Evolutionary conservation across 352 stramenopile species (phyloP), one percentile per base, ranked within the genome.

Genomic region (Aphanomyces invadans): DNA sequence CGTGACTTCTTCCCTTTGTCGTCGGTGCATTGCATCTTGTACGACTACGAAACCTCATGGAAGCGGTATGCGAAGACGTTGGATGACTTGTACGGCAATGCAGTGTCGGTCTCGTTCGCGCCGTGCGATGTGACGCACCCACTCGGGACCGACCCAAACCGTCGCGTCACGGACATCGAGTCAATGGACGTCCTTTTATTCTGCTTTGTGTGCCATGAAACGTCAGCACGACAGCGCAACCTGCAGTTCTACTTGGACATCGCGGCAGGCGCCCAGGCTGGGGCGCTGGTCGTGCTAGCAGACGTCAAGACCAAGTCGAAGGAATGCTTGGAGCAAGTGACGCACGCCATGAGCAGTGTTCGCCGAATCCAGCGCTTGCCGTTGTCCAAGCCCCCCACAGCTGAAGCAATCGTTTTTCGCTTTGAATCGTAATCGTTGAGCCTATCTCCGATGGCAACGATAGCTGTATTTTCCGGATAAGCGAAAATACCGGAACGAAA

Each of bases 121-220:
- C 60, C 60, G 3, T 67, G 60, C 32, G 60, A 67, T n/a, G 60
- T 67, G 15, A 67, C 60, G 4, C 60, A 67, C 9, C 39, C 39
- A 5, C n/a, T 67, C 21, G 33, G 42, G 21, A 31, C 60, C 3
- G 60, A 67, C 11, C 21, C 39, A 10, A 67, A 67, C 44, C 60
- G 60, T 33, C 60, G 33, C 36, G 60, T 67, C 23, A 57, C 19
- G 3, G 60, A 67, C 1, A n/a, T 67, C 5, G 60, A 67, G 15
- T 12, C 12, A 4, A 52, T 67, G 25, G 60, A 67, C 49, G 45
- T 67, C 28, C 36, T 67, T 26, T 44, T 67, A n/a, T 67, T 67
- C 25, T 67, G 60, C 60, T 67, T 57, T 31, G 60, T 67, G 19
- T 67, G 60, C 44, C 60, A 67, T 59, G 60, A 67, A 17, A 67